Percentiles rank a stretch among this genome's conserved stretches.
These are phyloP conservation scores for Scheffersomyces parashehatae DNA, from an alignment of 1,139 yeast genomes.

Conservation along the genomic window DNA sequence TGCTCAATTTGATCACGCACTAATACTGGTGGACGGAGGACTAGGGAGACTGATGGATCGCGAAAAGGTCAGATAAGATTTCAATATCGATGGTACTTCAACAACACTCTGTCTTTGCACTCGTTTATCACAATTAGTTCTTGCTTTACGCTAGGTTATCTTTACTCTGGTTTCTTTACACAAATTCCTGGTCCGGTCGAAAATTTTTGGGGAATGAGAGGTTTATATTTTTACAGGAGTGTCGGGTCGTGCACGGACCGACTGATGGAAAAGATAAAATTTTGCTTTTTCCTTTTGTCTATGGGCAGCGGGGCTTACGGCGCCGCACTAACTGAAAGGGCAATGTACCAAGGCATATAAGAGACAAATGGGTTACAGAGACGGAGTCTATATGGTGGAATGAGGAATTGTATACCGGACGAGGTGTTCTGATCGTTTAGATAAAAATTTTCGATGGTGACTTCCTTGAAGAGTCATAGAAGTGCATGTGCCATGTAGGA, in stretches of 20 bases:
- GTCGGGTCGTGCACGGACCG: conserved; percentile 3
- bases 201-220: not conserved
- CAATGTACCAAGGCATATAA: not conserved
- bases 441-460: conserved; percentile 2
- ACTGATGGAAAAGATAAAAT: conserved; percentile 38
- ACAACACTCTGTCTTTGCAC: too few species aligned
- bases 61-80: too few species aligned
- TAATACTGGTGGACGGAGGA: too few species aligned
- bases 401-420: not conserved
- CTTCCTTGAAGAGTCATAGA: too few species aligned
- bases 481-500: too few species aligned
- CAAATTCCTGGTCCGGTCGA: too few species aligned
- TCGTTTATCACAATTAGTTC: too few species aligned
- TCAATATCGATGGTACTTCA: too few species aligned
- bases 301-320: conserved; percentile 1
- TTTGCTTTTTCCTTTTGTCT: conserved; percentile 3
- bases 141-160: too few species aligned
- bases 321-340: not conserved
- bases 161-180: too few species aligned
- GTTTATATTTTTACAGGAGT: not conserved
- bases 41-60: too few species aligned
- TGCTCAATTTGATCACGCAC: too few species aligned
- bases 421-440: conserved; percentile 3
- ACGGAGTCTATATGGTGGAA: not conserved
- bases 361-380: not conserved